Percentiles rank a stretch among this genome's conserved stretches.
These are phyloP conservation scores for Phaeophleospora eucalypticola DNA, from an alignment of 2,329 filamentous ascomycete genomes.

Conservation along the genomic window DNA sequence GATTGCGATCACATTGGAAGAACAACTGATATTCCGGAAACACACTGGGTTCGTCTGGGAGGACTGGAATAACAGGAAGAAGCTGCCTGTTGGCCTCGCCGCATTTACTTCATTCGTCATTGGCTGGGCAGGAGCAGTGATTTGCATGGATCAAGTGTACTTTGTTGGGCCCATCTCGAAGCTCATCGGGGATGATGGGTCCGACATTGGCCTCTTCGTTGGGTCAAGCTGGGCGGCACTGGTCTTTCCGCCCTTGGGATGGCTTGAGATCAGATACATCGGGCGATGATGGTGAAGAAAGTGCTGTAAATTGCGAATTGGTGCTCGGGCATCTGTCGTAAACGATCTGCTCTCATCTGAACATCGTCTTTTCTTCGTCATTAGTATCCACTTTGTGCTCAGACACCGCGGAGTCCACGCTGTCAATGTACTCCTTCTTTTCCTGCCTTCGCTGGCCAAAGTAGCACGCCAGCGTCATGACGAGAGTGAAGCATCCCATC, in stretches of 20 bases:
- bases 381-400: not conserved
- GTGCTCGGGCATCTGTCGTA: not conserved
- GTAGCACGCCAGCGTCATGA: conserved; percentile 21
- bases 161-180: conserved; percentile 25
- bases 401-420: not conserved
- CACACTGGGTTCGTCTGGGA: conserved; percentile 38
- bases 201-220: conserved; percentile 6
- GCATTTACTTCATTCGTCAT: conserved; percentile 29
- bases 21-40: conserved; percentile 41
- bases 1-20: conserved; percentile 40
- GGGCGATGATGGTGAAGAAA: conserved; percentile 4
- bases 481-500: conserved; percentile 23
- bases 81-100: conserved; percentile 42
- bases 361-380: not conserved
- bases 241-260: conserved; percentile 5
- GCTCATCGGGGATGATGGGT: conserved; percentile 10
- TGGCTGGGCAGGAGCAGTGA: conserved; percentile 24
- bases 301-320: too few relatives aligned
- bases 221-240: conserved; percentile 5
- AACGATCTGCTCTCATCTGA: not conserved
- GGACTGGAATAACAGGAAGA: conserved; percentile 37
- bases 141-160: conserved; percentile 26
- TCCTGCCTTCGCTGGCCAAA: conserved; percentile 22
- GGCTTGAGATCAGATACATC: conserved; percentile 5
- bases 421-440: conserved; percentile 14